Evolutionary conservation across 2,329 filamentous ascomycete species (phyloP).

Genomic region (Tricladium varicosporioides): DNA sequence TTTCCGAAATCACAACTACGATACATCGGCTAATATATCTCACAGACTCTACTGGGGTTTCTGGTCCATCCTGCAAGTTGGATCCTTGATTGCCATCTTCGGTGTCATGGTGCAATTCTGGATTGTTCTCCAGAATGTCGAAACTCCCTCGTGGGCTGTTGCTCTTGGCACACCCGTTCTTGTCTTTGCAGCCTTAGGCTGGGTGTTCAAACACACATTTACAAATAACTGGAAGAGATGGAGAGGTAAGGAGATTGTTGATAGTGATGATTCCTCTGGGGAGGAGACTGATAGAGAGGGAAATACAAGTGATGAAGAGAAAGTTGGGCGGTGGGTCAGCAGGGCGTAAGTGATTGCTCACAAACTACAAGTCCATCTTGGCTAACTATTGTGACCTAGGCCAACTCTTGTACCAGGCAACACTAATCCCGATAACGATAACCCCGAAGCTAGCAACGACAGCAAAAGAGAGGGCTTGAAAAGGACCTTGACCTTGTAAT

Average conservation of each 20-base stretch:
- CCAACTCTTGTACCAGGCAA: too few species aligned
- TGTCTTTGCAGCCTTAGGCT: conserved; percentile 48
- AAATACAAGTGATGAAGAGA: not conserved
- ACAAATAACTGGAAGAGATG: conserved; percentile 8
- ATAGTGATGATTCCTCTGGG: not conserved
- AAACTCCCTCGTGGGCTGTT: conserved; percentile 56
- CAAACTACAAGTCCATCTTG: not conserved
- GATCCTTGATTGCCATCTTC: conserved; percentile 55
- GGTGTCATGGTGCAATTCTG: conserved; percentile 54
- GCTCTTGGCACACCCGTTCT: conserved; percentile 59
- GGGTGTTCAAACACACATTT: conserved; percentile 40
- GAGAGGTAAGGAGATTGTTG: not conserved
- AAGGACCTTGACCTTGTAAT: too few species aligned
- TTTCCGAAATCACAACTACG: not conserved
- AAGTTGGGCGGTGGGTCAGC: conserved; percentile 4
- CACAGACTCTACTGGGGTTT: conserved; percentile 54
- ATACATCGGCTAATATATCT: not conserved
- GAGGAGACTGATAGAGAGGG: conserved; percentile 10
- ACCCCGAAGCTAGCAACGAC: too few species aligned
- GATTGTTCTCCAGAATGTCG: conserved; percentile 47
- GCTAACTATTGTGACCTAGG: too few species aligned
- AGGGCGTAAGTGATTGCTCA: conserved; percentile 11
- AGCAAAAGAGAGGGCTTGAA: too few species aligned
- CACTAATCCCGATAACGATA: too few species aligned
- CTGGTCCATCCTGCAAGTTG: conserved; percentile 59